These are phyloP conservation scores for Trichoderma erinaceum DNA, from an alignment of 495 filamentous ascomycete genomes.

Conservation along the genomic window DNA sequence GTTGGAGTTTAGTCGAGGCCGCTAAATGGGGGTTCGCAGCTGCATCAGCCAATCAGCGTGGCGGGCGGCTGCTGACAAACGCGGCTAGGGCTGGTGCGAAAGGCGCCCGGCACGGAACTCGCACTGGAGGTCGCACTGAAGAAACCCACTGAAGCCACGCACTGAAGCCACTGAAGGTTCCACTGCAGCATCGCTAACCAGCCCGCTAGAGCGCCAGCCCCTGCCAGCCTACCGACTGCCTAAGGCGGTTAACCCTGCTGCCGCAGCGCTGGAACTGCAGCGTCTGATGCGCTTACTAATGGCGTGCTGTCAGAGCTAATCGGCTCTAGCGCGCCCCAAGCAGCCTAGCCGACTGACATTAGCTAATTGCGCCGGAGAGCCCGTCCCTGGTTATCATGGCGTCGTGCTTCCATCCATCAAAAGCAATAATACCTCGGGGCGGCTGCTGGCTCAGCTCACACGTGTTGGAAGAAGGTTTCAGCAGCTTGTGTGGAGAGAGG, in stretches of 20 bases:
- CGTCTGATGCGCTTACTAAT: neutral
- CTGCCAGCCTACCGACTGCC: neutral
- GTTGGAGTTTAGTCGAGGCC: neutral
- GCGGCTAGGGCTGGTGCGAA: neutral
- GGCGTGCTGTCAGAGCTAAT: neutral
- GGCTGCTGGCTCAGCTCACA: too few relatives aligned
- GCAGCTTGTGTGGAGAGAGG: too few relatives aligned
- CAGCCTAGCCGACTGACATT: neutral
- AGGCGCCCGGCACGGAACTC: conserved; percentile 10
- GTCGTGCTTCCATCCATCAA: neutral
- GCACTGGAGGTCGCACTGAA: neutral
- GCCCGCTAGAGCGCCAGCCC: neutral
- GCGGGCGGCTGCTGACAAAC: neutral
- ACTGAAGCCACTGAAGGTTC: too few relatives aligned
- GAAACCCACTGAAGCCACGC: too few relatives aligned
- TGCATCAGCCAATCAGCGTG: neutral
- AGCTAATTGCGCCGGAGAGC: neutral
- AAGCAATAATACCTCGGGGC: too few relatives aligned
- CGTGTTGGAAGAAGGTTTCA: too few relatives aligned
- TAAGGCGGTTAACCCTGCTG: neutral
- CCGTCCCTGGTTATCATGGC: neutral
- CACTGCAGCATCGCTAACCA: too few relatives aligned
- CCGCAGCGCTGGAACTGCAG: neutral
- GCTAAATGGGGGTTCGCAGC: neutral
- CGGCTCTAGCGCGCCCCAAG: neutral